Base-by-base conservation (phyloP, 2,329 filamentous ascomycete species). In the Penicillium freii region DNA sequence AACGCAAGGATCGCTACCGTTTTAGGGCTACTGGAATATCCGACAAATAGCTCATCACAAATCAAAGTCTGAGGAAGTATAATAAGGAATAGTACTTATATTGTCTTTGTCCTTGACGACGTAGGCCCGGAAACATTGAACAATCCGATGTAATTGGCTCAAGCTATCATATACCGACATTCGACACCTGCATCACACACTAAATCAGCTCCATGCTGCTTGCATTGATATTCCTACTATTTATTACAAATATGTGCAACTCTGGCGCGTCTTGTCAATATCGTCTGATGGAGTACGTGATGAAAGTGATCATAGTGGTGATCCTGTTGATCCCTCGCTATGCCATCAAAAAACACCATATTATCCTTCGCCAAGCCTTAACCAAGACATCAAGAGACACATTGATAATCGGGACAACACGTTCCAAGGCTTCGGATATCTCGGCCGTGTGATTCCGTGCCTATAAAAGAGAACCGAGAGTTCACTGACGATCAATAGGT, bases 1-100 rank as follows among this genome's bases (percentile, higher is more conserved):
- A 74, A 62, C 1, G 62, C 56, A 51, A 78, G 61, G 15, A 76
- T 2, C 31, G 11, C 19, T 25, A n/a, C 19, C 15, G 8, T 15
- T 34, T 47, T 11, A 34, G 31, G 31, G 15, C 31, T n/a, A 10
- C 19, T 33, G 15, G 8, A 13, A 13, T 31, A 46, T 21, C 33
- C 17, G 40, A 29, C 15, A 27, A 5, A 23, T 21, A 25, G 25
- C 17, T 33, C 10, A 25, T 27, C n/a, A 19, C 29, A 15, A 19
- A 19, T 15, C 19, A 23, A 23, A 23, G 15, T 7, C 17, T 5
- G 8, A 19, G n/a, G 25, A 33, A 34, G 19, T 23, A 46, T 2
- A 33, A 47, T 29, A 3, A 21, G 9, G 15, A 27, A 23, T n/a
- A 31, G 11, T 10, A 11, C 15, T 13, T 11, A 39, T 21, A 11